Evolutionary conservation across 2,329 filamentous ascomycete genomes (phyloP), one percentile per base, ranked within the genome.

Genomic region (Botryotinia globosa): DNA sequence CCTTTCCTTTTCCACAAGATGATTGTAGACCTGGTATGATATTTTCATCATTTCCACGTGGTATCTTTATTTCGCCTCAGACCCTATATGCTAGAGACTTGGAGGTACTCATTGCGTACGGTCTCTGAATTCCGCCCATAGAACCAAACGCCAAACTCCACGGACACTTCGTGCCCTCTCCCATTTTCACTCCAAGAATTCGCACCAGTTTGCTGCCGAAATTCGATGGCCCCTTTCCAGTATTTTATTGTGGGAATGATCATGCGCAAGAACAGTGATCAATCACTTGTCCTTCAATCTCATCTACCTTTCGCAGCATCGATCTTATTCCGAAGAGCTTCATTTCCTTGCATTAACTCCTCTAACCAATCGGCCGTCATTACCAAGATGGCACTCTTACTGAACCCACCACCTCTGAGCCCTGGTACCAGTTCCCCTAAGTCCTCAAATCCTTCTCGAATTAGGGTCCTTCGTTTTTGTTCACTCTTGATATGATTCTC

Each of bases 401-500:
- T 96, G 76, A 94, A 90, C 1, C 92, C 91, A 14, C 92, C 91
- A 39, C 88, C 90, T 72, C 87, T 87, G 18, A 97, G 85, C 25
- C 90, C 91, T 0, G 94, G 94, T 0, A 97, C 92, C 34, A 97
- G 85, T 42, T 89, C 86, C 75, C 88, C 89, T n/a, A 97, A 83
- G 73, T 95, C 92, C 61, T 94, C 91, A 77, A 95, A 97, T 0
- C 93, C 93, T 76, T 92, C 88, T 79, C 94, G 92, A 77, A 92
- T 92, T 62, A 94, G 84, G 39, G 93, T 93, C 65, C 94, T 87
- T 48, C 94, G 88, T 82, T 96, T 97, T 82, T 97, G 93, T 80
- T 97, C 94, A 69, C 93, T 96, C 69, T 90, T 86, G 76, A 97
- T 96, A 79, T 97, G 93, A 77, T 97, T 97, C 78, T 90, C 91